Base-by-base conservation (phyloP, 2,329 filamentous ascomycete genomes). In the Xylariaceae sp. region DNA sequence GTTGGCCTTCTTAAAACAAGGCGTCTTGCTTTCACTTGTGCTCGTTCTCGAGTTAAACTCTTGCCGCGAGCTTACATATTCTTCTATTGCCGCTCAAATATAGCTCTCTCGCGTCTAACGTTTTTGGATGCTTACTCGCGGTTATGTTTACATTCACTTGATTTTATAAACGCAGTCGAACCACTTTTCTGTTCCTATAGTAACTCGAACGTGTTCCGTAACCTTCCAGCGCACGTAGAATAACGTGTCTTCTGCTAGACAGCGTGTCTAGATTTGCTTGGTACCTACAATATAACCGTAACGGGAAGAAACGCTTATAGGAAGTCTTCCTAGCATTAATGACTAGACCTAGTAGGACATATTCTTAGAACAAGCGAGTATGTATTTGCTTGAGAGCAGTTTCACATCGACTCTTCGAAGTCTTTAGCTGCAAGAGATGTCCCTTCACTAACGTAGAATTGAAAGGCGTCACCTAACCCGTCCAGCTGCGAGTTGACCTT, bases 41-140 rank as follows among this genome's bases (percentile, higher is more conserved):
- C 55, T 77, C 74, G 43, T 66, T 71, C 19, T 62, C 58, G 42
- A 67, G 65, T 47, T 70, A 56, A n/a, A 66, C 66, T 11, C 62
- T n/a, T 63, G 39, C 73, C 60, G 27, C 71, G 69, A n/a, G 63
- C 58, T 41, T 72, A 58, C 38, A 72, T 58, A 39, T 74, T 71
- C 51, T 72, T 73, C 61, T 67, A 70, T 55, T 78, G 71, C 6
- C 75, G 65, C 52, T 67, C 72, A 53, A 77, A 75, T 55, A 78
- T 60, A 14, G 70, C 67, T 3, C 73, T 71, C 55, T 78, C 75
- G 33, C 69, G 64, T 56, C 76, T 75, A 45, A 76, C 65, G 54
- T 75, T 76, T 60, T 71, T 74, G 41, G 71, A 71, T 57, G 77
- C 75, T 40, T 70, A 75, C 40, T 76, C 73, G 27, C 71, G 70